Base-by-base conservation (phyloP, 306 rosid species). In the Oxytropis ochrocephala region DNA sequence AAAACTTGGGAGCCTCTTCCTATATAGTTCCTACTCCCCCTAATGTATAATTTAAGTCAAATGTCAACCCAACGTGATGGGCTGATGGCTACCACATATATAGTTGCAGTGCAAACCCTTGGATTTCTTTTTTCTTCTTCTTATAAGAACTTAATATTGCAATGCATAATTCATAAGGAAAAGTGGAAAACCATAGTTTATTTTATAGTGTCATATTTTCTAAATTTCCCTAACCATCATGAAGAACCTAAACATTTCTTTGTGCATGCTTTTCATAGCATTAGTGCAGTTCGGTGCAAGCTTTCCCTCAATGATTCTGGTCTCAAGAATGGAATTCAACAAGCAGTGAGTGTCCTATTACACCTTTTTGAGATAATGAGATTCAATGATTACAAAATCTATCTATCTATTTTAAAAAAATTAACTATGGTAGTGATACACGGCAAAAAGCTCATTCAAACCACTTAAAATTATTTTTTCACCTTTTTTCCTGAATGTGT, bases 261-360 rank as follows among this genome's bases (percentile, higher is more conserved):
- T 71, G 62, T 75, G 72, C 68, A 11, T 73, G 69, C 8, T 83
- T 42, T 54, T 85, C 27, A 7, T 67, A 12, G 68, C 73, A 42
- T 35, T 75, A 48, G 43, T 82, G 67, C 51, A 11, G 8, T 50
- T 76, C 4, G 72, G 70, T 4, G 76, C 47, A 16, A 75, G 80
- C 59, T 5, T 63, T 60, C 24, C 68, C 38, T 59, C 27, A 73
- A 79, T 19, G 85, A 89, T 74, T 92, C 98, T 0, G 98, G 82
- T 11, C 92, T 92, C 53, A 75, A 63, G 2, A 96, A 92, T 62
- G 98, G 96, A 2, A 42, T 87, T 58, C 84, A 83, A 10, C 95
- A 92, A 80, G 92, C 90, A 80, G 96, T 89, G 69, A 76, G 83
- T 59, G 21, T 11, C 17, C 7, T 21, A n/a, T 73, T 19, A 48